Evolutionary conservation across 2,329 filamentous ascomycete genomes (phyloP).

Genomic region (Mycosphaerella sp.): DNA sequence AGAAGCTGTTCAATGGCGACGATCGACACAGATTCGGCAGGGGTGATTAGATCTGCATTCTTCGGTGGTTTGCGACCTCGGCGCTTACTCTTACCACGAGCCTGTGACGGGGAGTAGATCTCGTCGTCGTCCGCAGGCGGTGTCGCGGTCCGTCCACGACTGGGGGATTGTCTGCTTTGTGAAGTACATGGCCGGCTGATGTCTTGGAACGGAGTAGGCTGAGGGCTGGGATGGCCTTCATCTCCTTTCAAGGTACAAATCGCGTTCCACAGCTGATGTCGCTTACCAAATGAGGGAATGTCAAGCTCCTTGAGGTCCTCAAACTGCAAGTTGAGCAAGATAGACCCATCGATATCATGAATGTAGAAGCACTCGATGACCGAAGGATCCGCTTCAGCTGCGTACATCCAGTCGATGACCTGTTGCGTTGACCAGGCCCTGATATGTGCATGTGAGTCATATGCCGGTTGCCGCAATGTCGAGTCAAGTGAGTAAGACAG

Average conservation of each 20-base stretch:
- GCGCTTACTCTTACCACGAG: constrained; percentile 31
- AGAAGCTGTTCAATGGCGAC: constrained; percentile 86
- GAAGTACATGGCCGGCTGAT: constrained; percentile 42
- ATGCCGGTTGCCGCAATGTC: constrained; percentile 15
- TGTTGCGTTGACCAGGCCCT: constrained; percentile 66
- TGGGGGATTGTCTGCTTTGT: constrained; percentile 23
- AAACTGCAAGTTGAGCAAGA: constrained; percentile 85
- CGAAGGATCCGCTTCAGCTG: constrained; percentile 68
- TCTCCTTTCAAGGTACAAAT: constrained; percentile 60
- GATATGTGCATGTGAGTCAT: constrained; percentile 36
- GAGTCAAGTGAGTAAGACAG: constrained; percentile 30
- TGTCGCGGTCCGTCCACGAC: constrained; percentile 19
- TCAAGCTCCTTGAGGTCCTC: constrained; percentile 78
- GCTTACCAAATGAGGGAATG: constrained; percentile 74
- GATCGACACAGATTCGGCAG: constrained; percentile 79
- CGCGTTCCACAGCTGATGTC: constrained; percentile 73
- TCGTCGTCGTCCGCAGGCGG: constrained; percentile 22
- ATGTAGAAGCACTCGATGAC: constrained; percentile 79
- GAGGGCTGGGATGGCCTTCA: constrained; percentile 39
- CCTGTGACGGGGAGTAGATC: constrained; percentile 32
- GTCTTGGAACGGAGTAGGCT: constrained; percentile 46
- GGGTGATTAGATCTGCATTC: constrained; percentile 63
- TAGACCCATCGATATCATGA: constrained; percentile 86
- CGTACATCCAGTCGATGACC: constrained; percentile 80
- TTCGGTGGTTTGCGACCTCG: constrained; percentile 37